A percentile compares a stretch with the other conserved stretches of the same genome.
phyloP scores from a whole-genome alignment of 75 land plant genomes.

The Picea sitchensis region DNA sequence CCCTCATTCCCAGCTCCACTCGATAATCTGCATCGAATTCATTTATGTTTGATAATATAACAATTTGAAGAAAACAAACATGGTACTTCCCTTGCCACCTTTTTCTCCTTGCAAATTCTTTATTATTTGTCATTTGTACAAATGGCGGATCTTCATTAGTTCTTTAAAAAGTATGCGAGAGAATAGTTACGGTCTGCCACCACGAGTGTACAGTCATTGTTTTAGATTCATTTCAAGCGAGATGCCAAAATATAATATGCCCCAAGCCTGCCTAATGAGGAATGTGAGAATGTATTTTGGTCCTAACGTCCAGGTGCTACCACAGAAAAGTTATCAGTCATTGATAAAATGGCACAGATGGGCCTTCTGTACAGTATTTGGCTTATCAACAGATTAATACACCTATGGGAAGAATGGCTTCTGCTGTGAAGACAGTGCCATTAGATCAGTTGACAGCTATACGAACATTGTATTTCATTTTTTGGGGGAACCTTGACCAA shows the following conservation, averaged over 20 bases:
- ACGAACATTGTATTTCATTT: background rate
- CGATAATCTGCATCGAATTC: background rate
- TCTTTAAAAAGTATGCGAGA: background rate
- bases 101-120: background rate
- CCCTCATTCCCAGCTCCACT: background rate
- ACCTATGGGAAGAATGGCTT: background rate
- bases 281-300: background rate
- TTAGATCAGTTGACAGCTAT: background rate
- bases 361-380: background rate
- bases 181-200: background rate
- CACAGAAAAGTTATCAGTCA: background rate
- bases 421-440: background rate
- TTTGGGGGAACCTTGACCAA: background rate
- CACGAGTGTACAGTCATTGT: background rate
- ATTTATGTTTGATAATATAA: background rate
- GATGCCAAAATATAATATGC: slow-evolving; percentile 3
- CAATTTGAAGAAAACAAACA: background rate
- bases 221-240: background rate
- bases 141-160: background rate
- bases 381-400: slow-evolving; percentile 8
- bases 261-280: background rate
- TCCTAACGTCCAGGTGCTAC: background rate
- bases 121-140: background rate
- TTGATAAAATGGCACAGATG: background rate
- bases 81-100: background rate